Evolutionary conservation across 2,329 filamentous ascomycete species (phyloP).

Genomic region (Alternaria gaisen): DNA sequence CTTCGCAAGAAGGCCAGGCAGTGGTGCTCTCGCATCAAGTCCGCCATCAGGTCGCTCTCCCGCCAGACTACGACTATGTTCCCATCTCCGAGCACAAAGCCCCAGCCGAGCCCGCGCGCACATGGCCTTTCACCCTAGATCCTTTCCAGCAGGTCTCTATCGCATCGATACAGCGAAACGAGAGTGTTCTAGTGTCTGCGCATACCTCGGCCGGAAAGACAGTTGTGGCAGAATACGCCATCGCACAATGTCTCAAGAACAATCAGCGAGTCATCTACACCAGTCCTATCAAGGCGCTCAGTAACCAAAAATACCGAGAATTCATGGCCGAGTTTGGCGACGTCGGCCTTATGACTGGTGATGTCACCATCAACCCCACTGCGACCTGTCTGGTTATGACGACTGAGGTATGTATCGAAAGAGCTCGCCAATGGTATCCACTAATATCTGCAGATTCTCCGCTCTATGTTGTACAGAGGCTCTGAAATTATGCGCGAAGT

Average conservation of each 20-base stretch:
- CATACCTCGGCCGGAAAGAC: constrained; percentile 99
- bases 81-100: constrained; percentile 94
- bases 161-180: constrained; percentile 91
- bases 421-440: not conserved
- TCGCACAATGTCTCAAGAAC: constrained; percentile 94
- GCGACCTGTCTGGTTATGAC: constrained; percentile 99
- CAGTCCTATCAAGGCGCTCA: constrained; percentile 97
- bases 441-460: constrained; percentile 74
- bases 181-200: constrained; percentile 95
- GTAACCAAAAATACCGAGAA: constrained; percentile 98
- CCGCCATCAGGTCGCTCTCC: constrained; percentile 95
- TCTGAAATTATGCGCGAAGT: constrained; percentile 99
- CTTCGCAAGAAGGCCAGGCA: constrained; percentile 71
- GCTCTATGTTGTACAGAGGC: constrained; percentile 96
- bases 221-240: constrained; percentile 96
- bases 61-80: constrained; percentile 91
- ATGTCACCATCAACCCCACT: constrained; percentile 98
- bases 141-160: constrained; percentile 97
- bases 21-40: constrained; percentile 96
- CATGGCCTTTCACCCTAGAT: constrained; percentile 90
- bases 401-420: constrained; percentile 68
- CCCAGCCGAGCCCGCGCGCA: constrained; percentile 84
- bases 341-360: constrained; percentile 97
- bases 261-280: constrained; percentile 99
- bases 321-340: constrained; percentile 96